Evolutionary conservation across 371 early-diverging fungal species (phyloP).

Genomic region (Circinella umbellata): DNA sequence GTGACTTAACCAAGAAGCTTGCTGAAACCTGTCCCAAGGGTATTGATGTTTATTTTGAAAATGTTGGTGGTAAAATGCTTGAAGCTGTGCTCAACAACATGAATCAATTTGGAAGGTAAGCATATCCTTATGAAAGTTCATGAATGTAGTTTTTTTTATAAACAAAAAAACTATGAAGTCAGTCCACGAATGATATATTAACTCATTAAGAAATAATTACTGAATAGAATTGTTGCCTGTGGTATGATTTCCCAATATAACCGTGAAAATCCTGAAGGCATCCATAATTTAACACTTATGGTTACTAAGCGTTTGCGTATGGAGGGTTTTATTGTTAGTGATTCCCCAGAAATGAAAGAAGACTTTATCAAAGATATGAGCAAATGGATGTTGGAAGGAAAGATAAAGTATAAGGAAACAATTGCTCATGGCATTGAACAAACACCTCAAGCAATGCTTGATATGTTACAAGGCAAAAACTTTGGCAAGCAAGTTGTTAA

Average conservation of each 20-base stretch:
- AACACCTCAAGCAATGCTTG: conserved; percentile 77
- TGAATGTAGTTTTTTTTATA: too few species aligned
- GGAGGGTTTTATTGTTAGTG: conserved; percentile 66
- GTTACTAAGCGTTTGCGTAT: conserved; percentile 55
- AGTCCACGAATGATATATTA: too few species aligned
- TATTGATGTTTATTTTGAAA: conserved; percentile 76
- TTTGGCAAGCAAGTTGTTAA: conserved; percentile 86
- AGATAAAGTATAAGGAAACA: conserved; percentile 68
- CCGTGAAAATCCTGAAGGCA: conserved; percentile 27
- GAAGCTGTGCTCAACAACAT: conserved; percentile 60
- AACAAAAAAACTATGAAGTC: too few species aligned
- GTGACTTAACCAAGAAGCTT: conserved; percentile 38
- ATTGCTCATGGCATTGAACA: conserved; percentile 80
- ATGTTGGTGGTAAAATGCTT: conserved; percentile 74
- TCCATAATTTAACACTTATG: conserved; percentile 39
- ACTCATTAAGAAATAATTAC: not conserved
- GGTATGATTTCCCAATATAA: conserved; percentile 82
- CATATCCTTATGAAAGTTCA: not conserved
- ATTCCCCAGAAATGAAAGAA: conserved; percentile 44
- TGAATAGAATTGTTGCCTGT: conserved; percentile 54
- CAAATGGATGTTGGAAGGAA: conserved; percentile 69
- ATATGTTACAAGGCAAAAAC: conserved; percentile 79
- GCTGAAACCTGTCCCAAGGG: conserved; percentile 64
- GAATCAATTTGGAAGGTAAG: conserved; percentile 53
- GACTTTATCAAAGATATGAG: conserved; percentile 67